Base-by-base conservation (phyloP, 371 early-diverging fungal species). In the Zychaea mexicana region DNA sequence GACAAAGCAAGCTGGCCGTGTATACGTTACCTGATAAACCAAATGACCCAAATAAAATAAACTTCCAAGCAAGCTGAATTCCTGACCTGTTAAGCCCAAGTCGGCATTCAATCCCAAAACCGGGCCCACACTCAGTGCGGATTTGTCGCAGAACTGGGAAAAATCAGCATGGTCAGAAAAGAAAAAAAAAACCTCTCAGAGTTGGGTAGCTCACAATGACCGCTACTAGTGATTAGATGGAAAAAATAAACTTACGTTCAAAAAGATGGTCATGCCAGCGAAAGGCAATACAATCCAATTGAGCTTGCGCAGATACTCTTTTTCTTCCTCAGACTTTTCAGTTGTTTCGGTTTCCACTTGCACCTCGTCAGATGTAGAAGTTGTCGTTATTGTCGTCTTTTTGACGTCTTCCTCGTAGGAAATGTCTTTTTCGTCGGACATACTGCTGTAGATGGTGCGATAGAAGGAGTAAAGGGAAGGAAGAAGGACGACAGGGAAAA, bases 271-370 rank as follows among this genome's bases (percentile, higher is more conserved):
- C 9, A 65, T 27, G 28, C 71, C 64, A 9, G 69, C 46, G 4
- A 71, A 27, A 12, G 77, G 77, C 15, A 73, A 52, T 5, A 73
- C 52, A 12, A 28, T 67, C 60, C 60, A 65, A 58, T 77, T 71
- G 22, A 77, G 54, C 38, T 68, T 77, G 33, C 67, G 56, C 12
- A 73, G 21, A 26, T 69, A 68, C 22, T 32, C 60, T 36, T 56
- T 65, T 47, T 76, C 76, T 68, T 70, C 74, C 17, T 52, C 49
- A 17, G 74, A 46, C 47, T 36, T 56, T 22, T 49, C 49, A 5
- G 21, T 49, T 36, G 49, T 49, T 42, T 42, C n/a, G 22, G 24
- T 24, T 24, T 0, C 7, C 6, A 42, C 17, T 7, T 12, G 7
- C 7, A 42, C n/a, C n/a, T 49, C 49, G 13, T 49, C 49, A 4